Evolutionary conservation across 805 yeast species (phyloP).

Genomic region (Suhomyces sp.): DNA sequence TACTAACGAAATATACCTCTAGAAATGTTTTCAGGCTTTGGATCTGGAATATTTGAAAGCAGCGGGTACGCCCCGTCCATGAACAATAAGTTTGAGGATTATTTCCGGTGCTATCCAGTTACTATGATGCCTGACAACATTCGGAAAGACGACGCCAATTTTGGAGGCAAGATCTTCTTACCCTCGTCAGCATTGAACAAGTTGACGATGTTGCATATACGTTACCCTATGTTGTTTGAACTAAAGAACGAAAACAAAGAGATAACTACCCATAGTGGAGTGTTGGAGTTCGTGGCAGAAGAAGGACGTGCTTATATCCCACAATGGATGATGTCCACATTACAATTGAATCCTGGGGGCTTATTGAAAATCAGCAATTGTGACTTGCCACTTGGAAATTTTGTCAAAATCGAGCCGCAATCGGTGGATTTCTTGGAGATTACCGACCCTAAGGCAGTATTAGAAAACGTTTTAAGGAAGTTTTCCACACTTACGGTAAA

Average conservation of each 20-base stretch:
- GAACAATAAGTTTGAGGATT: conserved; percentile 66
- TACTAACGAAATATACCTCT: too few species aligned
- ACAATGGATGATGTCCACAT: conserved; percentile 90
- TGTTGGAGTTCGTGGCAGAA: conserved; percentile 92
- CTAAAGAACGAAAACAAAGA: conserved; percentile 64
- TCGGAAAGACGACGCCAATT: conserved; percentile 76
- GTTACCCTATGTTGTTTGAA: conserved; percentile 95
- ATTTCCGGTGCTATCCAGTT: conserved; percentile 89
- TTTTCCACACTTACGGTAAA: conserved; percentile 83
- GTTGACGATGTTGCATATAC: conserved; percentile 83
- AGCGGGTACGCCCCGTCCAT: conserved; percentile 32
- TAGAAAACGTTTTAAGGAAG: conserved; percentile 87
- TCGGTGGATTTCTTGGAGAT: conserved; percentile 90
- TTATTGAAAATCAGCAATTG: conserved; percentile 71
- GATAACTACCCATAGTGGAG: conserved; percentile 82
- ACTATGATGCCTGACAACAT: conserved; percentile 80
- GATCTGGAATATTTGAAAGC: conserved; percentile 38
- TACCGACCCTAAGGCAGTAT: conserved; percentile 92
- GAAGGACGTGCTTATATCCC: conserved; percentile 96
- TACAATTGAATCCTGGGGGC: conserved; percentile 75
- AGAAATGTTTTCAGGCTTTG: conserved; percentile 44
- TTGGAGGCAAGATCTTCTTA: conserved; percentile 91
- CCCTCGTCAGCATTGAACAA: conserved; percentile 92
- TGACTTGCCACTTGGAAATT: conserved; percentile 81
- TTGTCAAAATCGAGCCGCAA: conserved; percentile 94